Base-by-base conservation (phyloP, 2,329 filamentous ascomycete genomes). In the Penicillium psychrosexuale region DNA sequence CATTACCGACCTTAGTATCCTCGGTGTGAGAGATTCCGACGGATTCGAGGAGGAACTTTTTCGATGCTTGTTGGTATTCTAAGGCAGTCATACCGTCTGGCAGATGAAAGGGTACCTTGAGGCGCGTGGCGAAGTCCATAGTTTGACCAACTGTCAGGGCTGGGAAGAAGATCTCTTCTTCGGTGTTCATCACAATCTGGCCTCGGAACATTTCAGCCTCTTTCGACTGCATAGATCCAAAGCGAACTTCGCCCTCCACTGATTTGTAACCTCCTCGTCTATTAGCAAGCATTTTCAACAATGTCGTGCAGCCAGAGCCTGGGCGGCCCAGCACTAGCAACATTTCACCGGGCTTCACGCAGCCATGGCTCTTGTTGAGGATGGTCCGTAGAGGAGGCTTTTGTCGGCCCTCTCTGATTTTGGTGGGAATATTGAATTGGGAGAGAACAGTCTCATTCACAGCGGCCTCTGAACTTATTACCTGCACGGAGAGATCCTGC, bases 271-370 rank as follows among this genome's bases (percentile, higher is more conserved):
- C 85, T 3, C 71, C 72, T 36, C 86, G 75, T 52, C 82, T 80
- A 63, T 90, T 90, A 47, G 85, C 79, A 5, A 91, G 77, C 62
- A 88, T 78, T 63, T 88, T 90, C 43, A 91, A 76, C 15, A 91
- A 77, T 0, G 87, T 88, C 0, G 87, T 89, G 68, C 88, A 91
- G 33, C 87, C 87, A 3, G 84, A 79, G 0, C 86, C 87, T 0
- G 87, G 87, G 1, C 86, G 79, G 3, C 87, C 87, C 0, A 90
- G 76, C 0, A 90, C 86, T 0, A 89, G 74, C 1, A 89, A 72
- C 87, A 89, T 88, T 70, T 89, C 86, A 19, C 86, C 88, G 0
- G 87, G 86, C 67, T 86, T 85, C 47, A 90, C 83, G 61, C 85
- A 88, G 11, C 87, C 87, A 66, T 85, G 82, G 54, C 81, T 83